Evolutionary conservation across 495 filamentous ascomycete species (phyloP).

Genomic region (Penicillium paradoxum): DNA sequence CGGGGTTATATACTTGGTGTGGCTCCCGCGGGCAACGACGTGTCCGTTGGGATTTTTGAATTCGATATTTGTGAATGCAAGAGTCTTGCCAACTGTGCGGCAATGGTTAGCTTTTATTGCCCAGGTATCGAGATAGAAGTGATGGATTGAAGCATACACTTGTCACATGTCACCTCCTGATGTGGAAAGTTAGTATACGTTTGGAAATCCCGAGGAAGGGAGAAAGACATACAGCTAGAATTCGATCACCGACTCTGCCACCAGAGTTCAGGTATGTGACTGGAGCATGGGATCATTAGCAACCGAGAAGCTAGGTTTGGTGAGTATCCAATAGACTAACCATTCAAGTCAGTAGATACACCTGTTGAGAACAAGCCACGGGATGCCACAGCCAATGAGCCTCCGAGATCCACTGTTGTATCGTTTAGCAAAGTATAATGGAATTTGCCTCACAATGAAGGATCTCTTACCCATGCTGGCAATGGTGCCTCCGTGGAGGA

Average conservation of each 20-base stretch:
- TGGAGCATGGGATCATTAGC: conserved; percentile 22
- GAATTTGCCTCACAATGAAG: neutral
- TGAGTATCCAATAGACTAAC: conserved; percentile 37
- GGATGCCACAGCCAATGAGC: conserved; percentile 89
- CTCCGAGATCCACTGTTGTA: conserved; percentile 75
- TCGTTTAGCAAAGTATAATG: neutral
- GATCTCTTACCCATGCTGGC: conserved; percentile 69
- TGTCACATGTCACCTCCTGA: conserved; percentile 73
- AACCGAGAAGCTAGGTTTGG: neutral
- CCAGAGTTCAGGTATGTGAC: conserved; percentile 89
- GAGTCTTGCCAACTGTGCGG: conserved; percentile 75
- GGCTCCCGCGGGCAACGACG: conserved; percentile 81
- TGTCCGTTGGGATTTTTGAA: conserved; percentile 76
- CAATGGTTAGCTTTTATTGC: conserved; percentile 3
- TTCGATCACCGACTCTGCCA: conserved; percentile 72
- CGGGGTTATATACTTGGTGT: conserved; percentile 72
- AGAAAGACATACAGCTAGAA: conserved; percentile 54
- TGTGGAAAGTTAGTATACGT: conserved; percentile 19
- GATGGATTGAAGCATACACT: conserved; percentile 52
- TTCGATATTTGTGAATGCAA: conserved; percentile 79
- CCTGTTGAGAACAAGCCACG: conserved; percentile 82
- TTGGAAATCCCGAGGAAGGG: neutral
- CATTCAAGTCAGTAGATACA: conserved; percentile 88
- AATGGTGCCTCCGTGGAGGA: conserved; percentile 91
- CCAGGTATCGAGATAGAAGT: neutral